phyloP scores from a whole-genome alignment of 257 asterid species.

The Rehmannia glutinosa region DNA sequence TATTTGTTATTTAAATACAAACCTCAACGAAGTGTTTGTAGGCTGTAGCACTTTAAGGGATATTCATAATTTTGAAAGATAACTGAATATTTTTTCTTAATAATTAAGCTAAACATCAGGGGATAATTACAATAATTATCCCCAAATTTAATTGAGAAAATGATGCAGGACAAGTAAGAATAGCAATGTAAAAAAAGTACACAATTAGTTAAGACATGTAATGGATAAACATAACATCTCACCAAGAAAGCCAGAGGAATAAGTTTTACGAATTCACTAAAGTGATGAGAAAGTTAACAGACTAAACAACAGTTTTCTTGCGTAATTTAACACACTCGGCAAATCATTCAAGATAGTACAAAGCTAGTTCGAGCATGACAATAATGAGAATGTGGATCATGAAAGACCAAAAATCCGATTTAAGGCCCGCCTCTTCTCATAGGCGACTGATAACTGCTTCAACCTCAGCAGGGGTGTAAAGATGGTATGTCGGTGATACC shows the following conservation, averaged over 20 bases:
- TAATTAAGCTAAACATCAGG: no score
- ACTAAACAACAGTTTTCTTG: neutral
- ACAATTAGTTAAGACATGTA: neutral
- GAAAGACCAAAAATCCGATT: neutral
- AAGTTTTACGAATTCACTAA: neutral
- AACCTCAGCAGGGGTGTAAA: constrained; percentile 74
- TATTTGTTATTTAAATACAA: no score
- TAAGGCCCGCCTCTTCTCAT: constrained; percentile 25
- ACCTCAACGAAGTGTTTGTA: no score
- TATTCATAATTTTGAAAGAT: no score
- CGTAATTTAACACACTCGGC: neutral
- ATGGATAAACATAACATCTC: neutral
- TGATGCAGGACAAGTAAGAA: no score
- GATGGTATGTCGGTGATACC: constrained; percentile 86
- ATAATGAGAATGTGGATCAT: neutral
- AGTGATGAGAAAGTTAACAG: neutral
- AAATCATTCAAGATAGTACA: neutral
- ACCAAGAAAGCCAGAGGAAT: neutral
- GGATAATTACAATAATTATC: no score
- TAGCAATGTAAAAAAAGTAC: no score
- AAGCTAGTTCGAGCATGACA: neutral
- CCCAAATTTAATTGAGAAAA: neutral
- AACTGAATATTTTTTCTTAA: no score
- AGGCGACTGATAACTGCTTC: constrained; percentile 79
- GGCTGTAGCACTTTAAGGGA: no score